These are phyloP conservation scores for Euphorbia peplus DNA, from an alignment of 345 rosid species.

Conservation along the genomic window DNA sequence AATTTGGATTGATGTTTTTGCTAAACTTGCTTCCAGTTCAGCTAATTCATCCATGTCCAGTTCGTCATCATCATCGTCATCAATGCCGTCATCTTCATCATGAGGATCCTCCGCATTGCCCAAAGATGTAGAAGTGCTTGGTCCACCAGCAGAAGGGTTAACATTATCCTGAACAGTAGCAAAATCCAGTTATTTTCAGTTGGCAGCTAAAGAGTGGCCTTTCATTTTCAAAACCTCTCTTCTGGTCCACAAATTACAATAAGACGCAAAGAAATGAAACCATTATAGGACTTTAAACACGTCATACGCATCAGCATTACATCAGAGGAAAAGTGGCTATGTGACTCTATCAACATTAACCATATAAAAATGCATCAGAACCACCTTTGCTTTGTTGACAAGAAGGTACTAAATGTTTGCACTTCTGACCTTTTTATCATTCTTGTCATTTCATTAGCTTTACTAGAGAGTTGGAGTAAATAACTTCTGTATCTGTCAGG, in stretches of 20 bases:
- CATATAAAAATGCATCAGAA: neutral
- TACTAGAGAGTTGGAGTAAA: neutral
- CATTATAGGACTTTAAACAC: neutral
- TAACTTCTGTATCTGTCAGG: neutral
- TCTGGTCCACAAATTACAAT: neutral
- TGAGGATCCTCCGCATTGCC: slow-evolving; percentile 19
- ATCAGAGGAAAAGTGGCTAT: neutral
- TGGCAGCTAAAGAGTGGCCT: neutral
- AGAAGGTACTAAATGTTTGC: neutral
- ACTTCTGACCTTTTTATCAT: neutral
- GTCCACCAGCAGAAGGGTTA: slow-evolving; percentile 29
- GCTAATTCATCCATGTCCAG: slow-evolving; percentile 32
- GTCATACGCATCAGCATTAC: neutral
- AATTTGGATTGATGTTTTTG: slow-evolving; percentile 29
- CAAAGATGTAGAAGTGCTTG: slow-evolving; percentile 24
- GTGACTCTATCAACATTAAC: neutral
- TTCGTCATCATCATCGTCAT: slow-evolving; percentile 25
- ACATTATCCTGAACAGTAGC: slow-evolving; percentile 27
- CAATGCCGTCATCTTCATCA: slow-evolving; percentile 14
- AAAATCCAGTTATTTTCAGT: slow-evolving; percentile 6
- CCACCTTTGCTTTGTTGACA: neutral
- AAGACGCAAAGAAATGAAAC: neutral
- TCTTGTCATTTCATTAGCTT: neutral
- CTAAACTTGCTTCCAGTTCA: slow-evolving; percentile 34
- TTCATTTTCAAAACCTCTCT: neutral